Evolutionary conservation across 192 early-diverging fungal species (phyloP), one percentile per base, ranked within the genome.

Genomic region (Backusella parvicylindrica): DNA sequence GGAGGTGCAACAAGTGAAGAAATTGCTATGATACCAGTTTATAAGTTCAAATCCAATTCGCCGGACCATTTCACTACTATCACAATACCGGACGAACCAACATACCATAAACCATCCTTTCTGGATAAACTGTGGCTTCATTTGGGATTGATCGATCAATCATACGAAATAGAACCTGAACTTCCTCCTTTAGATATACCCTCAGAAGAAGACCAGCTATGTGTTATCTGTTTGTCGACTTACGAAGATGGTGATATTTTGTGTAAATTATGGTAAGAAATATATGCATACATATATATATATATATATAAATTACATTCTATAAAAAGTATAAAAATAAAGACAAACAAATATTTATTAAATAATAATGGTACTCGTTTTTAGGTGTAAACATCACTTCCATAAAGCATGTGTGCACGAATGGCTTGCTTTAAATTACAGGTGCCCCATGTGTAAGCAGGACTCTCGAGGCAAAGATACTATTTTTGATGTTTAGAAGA

Each of bases 331-430:
- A 38, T 9, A 9, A 38, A 38, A 38, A 9, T 9, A 38, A 38
- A 9, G 11, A 38, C 11, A 38, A 28, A 60, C 11, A 60, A 23
- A 56, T 56, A 56, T 60, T 28, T 60, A 60, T 60, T 28, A 28
- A 60, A n/a, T n/a, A 60, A 53, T 33, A 21, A 32, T 66, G 31
- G 18, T 74, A 12, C 38, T 53, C 32, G n/a, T 28, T 31, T 60
- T n/a, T 68, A 77, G 76, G 76, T 77, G 94, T 81, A 83, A 76
- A 6, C 94, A 95, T 82, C 92, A 94, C 74, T 93, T 95, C 79
- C 94, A 95, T 81, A 89, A 89, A 80, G 83, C 88, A 12, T 95
- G 94, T 80, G 92, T 94, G 3, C 89, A 92, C 69, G 92, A 92
- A 79, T 95, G 94, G 94, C 82, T 95, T 49, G 84, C 85, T 36